These are phyloP conservation scores for Auricularia heimuer DNA, from an alignment of 768 basidiomycete genomes.

Conservation along the genomic window DNA sequence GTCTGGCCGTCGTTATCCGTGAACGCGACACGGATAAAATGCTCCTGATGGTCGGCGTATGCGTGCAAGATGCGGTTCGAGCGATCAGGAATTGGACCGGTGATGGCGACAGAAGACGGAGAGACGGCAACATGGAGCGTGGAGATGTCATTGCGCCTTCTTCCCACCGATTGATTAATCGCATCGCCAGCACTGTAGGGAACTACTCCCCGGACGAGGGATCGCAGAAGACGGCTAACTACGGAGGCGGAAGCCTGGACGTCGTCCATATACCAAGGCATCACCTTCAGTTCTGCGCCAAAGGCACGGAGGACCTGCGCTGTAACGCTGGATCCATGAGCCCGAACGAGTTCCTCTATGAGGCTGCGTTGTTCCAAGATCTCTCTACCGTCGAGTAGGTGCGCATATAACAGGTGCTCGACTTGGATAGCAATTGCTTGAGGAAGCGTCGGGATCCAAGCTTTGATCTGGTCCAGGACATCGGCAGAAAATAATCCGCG, in stretches of 20 bases:
- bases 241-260: neutral
- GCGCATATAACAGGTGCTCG: conserved; percentile 29
- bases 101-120: conserved; percentile 42
- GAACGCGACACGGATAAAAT: conserved; percentile 55
- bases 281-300: conserved; percentile 14
- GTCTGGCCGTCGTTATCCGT: conserved; percentile 43
- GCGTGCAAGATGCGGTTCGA: conserved; percentile 53
- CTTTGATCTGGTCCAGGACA: conserved; percentile 22
- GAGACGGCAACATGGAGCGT: conserved; percentile 31
- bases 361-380: conserved; percentile 32
- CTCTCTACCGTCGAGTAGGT: conserved; percentile 40
- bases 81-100: conserved; percentile 47
- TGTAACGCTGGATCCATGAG: conserved; percentile 27
- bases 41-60: conserved; percentile 28
- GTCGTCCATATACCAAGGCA: neutral
- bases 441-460: conserved; percentile 27
- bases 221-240: neutral
- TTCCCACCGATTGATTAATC: too few relatives aligned
- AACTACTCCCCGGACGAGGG: neutral
- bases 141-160: neutral
- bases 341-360: conserved; percentile 22
- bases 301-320: conserved; percentile 33
- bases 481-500: conserved; percentile 35
- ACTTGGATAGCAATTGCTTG: conserved; percentile 54
- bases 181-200: too few relatives aligned